phyloP scores from a whole-genome alignment of 805 yeast genomes.

The Priceomyces fermenticarens region DNA sequence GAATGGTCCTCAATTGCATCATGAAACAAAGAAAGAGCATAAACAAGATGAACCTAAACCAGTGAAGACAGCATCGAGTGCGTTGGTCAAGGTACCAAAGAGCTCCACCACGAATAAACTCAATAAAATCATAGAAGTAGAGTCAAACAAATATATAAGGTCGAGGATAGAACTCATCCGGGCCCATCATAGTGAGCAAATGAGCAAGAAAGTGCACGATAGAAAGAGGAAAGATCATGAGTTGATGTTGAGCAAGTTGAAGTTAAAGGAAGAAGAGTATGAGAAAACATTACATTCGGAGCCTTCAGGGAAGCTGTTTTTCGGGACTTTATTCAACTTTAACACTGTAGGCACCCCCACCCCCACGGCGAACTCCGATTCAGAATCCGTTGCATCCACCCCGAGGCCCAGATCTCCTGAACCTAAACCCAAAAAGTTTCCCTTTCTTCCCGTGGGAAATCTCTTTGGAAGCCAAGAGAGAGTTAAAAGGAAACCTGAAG shows the following conservation, averaged over 20 bases:
- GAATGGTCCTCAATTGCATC: not conserved
- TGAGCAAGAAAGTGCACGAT: constrained; percentile 33
- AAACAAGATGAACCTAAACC: constrained; percentile 6
- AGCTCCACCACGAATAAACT: constrained; percentile 23
- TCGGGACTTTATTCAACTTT: constrained; percentile 31
- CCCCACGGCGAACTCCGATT: not conserved
- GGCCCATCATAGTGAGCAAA: constrained; percentile 37
- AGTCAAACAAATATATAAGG: constrained; percentile 36
- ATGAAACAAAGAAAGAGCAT: not conserved
- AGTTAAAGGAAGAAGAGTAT: constrained; percentile 37
- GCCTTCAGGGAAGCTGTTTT: constrained; percentile 20
- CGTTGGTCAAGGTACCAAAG: constrained; percentile 13
- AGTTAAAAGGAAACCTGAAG: too few relatives aligned
- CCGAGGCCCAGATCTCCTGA: not conserved
- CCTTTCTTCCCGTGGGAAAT: constrained; percentile 3
- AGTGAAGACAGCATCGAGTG: constrained; percentile 1
- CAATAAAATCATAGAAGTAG: constrained; percentile 29
- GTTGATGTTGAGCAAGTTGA: constrained; percentile 29
- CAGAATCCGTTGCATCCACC: not conserved
- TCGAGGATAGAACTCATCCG: constrained; percentile 36
- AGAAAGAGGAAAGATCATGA: constrained; percentile 41
- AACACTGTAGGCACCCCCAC: constrained; percentile 2
- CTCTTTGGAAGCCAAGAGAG: not conserved
- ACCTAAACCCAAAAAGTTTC: constrained; percentile 2
- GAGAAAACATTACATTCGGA: constrained; percentile 25